Percentiles rank a stretch among this genome's conserved stretches.
phyloP scores from a whole-genome alignment of 1,284 basidiomycete species.

The Cutaneotrichosporon cavernicola region DNA sequence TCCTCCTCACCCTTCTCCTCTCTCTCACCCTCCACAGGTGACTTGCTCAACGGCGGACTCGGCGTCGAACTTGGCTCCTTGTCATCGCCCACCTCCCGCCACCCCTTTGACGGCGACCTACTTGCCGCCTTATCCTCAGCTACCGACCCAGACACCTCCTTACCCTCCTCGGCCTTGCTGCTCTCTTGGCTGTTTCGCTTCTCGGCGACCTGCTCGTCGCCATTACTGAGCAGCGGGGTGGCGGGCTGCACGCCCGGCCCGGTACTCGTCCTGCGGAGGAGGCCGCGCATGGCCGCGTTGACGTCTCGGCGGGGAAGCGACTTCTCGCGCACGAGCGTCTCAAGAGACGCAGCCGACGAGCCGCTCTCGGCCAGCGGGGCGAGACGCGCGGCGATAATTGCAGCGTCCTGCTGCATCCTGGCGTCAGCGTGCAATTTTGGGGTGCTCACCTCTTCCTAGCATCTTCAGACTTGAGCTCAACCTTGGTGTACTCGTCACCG shows the following conservation, averaged over 20 bases:
- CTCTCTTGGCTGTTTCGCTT: neutral
- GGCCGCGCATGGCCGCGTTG: constrained; percentile 39
- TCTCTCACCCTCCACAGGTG: neutral
- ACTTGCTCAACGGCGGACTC: constrained; percentile 5
- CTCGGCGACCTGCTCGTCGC: neutral
- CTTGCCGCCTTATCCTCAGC: constrained; percentile 2
- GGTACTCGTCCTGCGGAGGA: constrained; percentile 33
- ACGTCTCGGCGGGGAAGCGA: constrained; percentile 46
- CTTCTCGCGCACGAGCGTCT: constrained; percentile 77
- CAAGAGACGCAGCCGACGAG: constrained; percentile 66
- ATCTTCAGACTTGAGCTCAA: constrained; percentile 74
- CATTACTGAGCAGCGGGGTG: neutral
- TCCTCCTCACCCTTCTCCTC: neutral
- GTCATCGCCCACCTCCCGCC: constrained; percentile 3
- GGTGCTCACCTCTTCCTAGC: constrained; percentile 72
- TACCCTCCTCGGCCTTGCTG: neutral
- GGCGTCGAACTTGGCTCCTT: neutral
- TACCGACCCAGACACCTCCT: neutral
- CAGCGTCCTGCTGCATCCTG: constrained; percentile 71
- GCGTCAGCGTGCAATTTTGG: constrained; percentile 44
- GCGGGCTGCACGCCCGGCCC: neutral
- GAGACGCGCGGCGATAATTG: constrained; percentile 69
- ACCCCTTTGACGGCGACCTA: constrained; percentile 2
- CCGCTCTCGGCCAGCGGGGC: constrained; percentile 62
- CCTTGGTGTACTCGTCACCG: constrained; percentile 74